Evolutionary conservation across 306 rosid species (phyloP).

Genomic region (Coriaria nepalensis): DNA sequence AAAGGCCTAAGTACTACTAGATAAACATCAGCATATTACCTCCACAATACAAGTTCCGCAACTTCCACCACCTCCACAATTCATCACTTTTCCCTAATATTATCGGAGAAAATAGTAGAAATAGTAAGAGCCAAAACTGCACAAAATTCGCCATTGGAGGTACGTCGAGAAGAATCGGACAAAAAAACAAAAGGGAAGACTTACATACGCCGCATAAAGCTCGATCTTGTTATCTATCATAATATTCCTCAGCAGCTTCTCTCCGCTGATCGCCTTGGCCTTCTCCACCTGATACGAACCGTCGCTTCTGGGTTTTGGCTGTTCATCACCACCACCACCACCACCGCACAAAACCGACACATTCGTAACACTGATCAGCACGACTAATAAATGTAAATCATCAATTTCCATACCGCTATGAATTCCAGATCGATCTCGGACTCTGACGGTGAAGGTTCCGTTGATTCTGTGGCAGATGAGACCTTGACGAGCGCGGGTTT

Average conservation of each 20-base stretch:
- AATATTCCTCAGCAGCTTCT: constrained; percentile 68
- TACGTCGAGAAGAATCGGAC: no score
- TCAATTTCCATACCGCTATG: constrained; percentile 35
- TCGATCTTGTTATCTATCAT: constrained; percentile 81
- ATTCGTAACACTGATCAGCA: neutral
- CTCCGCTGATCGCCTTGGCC: constrained; percentile 57
- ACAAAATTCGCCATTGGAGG: neutral
- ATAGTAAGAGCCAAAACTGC: neutral
- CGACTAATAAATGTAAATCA: neutral
- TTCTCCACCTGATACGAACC: constrained; percentile 56
- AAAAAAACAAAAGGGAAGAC: constrained; percentile 14
- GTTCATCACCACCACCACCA: constrained; percentile 8
- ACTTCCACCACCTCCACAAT: constrained; percentile 89
- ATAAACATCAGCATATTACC: constrained; percentile 23
- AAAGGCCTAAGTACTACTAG: neutral
- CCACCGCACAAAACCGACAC: neutral
- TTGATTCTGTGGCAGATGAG: constrained; percentile 20
- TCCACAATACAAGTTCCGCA: constrained; percentile 91
- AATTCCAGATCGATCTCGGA: constrained; percentile 69
- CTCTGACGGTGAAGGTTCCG: constrained; percentile 19
- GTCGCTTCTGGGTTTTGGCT: constrained; percentile 59
- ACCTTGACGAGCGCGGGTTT: constrained; percentile 14
- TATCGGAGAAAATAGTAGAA: neutral
- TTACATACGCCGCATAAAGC: constrained; percentile 86
- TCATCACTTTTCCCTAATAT: constrained; percentile 80